Conservation (phyloP, 208 protist genomes). For the Acanthamoeba lenticulata region DNA sequence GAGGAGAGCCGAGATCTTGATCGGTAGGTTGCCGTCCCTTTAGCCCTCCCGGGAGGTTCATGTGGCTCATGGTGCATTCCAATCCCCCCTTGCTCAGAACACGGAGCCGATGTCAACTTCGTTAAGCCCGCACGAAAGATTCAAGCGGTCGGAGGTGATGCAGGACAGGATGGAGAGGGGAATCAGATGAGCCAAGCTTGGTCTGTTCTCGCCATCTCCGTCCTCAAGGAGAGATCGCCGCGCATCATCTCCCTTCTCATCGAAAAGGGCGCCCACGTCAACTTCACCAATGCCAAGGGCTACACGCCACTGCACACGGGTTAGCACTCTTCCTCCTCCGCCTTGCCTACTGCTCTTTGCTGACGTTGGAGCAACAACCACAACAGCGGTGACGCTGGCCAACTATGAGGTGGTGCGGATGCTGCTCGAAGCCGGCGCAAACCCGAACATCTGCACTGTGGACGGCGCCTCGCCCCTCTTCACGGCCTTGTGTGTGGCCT, state of each 20-base stretch:
- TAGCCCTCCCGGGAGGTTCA: neutral
- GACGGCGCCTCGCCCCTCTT: neutral
- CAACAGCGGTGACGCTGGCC: neutral
- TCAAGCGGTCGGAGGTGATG: neutral
- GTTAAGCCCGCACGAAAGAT: neutral
- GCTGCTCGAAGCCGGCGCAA: slow-evolving; percentile 18
- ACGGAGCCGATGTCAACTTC: slow-evolving; percentile 29
- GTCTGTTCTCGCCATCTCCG: slow-evolving; percentile 22
- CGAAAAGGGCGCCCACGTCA: neutral
- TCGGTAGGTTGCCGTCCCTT: neutral
- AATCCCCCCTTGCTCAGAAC: neutral
- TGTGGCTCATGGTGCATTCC: neutral
- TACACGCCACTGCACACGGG: slow-evolving; percentile 51
- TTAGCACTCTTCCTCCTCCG: neutral
- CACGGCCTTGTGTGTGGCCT: slow-evolving; percentile 58
- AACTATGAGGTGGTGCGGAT: slow-evolving; percentile 40
- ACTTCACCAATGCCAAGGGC: slow-evolving; percentile 20
- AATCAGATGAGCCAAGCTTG: slow-evolving; percentile 19
- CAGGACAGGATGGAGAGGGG: neutral
- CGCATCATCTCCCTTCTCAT: slow-evolving; percentile 9
- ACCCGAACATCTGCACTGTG: slow-evolving; percentile 16
- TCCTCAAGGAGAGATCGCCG: slow-evolving; percentile 43
- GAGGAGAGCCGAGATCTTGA: neutral
- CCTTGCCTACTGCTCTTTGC: neutral
- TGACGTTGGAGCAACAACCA: neutral